These are phyloP conservation scores for Pyrenochaeta sp. DNA, from an alignment of 2,329 filamentous ascomycete species.

Conservation along the genomic window DNA sequence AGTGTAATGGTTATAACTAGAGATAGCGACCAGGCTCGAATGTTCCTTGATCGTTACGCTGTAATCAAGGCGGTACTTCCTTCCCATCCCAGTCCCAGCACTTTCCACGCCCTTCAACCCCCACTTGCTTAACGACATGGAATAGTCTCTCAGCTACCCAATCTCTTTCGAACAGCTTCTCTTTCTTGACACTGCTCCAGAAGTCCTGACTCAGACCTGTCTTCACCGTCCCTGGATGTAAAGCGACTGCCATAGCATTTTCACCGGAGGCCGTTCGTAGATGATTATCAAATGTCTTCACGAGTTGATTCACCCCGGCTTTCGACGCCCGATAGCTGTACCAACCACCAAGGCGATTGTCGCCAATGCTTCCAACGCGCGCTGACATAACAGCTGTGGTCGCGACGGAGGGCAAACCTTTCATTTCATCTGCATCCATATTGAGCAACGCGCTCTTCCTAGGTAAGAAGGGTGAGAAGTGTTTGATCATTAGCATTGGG, in stretches of 20 bases:
- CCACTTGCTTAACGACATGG: constrained; percentile 72
- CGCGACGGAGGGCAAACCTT: constrained; percentile 59
- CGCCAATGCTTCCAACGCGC: constrained; percentile 75
- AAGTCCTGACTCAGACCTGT: constrained; percentile 77
- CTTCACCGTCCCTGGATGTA: constrained; percentile 84
- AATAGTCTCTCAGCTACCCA: constrained; percentile 72
- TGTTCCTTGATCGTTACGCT: background rate
- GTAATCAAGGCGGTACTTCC: constrained; percentile 46
- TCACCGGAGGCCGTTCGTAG: constrained; percentile 65
- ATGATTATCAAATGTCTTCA: constrained; percentile 75
- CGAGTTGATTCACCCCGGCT: constrained; percentile 74
- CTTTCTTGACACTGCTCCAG: constrained; percentile 69
- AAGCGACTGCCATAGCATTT: constrained; percentile 71
- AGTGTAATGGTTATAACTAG: background rate
- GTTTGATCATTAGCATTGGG: constrained; percentile 78
- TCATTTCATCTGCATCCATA: constrained; percentile 20
- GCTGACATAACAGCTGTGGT: constrained; percentile 80
- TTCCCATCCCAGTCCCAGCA: constrained; percentile 53
- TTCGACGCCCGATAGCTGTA: constrained; percentile 83
- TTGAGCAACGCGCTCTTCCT: constrained; percentile 51
- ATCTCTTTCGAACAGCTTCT: constrained; percentile 72
- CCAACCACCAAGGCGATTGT: constrained; percentile 81
- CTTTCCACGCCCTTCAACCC: constrained; percentile 54
- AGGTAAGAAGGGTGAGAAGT: constrained; percentile 75
- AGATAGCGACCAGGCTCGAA: background rate